Conservation (phyloP, 129 eudicot genomes). For the Flaveria robusta region DNA sequence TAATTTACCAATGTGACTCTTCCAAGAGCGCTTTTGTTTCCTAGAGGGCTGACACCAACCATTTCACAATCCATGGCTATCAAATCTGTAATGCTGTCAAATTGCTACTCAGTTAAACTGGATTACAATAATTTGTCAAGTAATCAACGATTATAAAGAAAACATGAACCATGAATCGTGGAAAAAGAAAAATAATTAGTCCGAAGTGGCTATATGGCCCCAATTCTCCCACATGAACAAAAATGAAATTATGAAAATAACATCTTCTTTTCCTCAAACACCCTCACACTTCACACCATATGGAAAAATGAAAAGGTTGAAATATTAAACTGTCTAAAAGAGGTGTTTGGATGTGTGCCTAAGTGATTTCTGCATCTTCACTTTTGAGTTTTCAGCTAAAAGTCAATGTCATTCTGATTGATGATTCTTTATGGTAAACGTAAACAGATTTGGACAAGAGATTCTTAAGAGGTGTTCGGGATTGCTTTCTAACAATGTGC, state of each 20-base stretch:
- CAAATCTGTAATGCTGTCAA: slow-evolving; percentile 67
- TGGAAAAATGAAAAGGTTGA: not conserved
- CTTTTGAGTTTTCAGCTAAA: not conserved
- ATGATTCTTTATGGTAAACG: not conserved
- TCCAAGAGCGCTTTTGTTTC: slow-evolving; percentile 97
- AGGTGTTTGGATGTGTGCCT: not conserved
- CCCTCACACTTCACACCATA: slow-evolving; percentile 10
- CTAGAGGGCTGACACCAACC: slow-evolving; percentile 88
- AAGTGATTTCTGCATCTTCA: not conserved
- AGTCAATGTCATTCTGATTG: not conserved
- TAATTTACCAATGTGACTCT: slow-evolving; percentile 86
- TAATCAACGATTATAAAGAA: not conserved
- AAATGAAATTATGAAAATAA: not conserved
- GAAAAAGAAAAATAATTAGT: not conserved
- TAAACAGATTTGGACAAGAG: not conserved
- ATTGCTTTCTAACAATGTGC: not conserved
- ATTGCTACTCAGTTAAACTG: slow-evolving; percentile 18
- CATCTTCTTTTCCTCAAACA: slow-evolving; percentile 6
- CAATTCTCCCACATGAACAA: not conserved
- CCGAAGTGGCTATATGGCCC: not conserved
- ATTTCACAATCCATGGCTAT: slow-evolving; percentile 98
- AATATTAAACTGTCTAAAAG: slow-evolving; percentile 6
- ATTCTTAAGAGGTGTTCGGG: not conserved
- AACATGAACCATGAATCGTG: slow-evolving; percentile 11
- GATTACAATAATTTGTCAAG: not conserved